Evolutionary conservation across 805 yeast species (phyloP).

Genomic region (Cyberlindnera xishuangbannaensis): DNA sequence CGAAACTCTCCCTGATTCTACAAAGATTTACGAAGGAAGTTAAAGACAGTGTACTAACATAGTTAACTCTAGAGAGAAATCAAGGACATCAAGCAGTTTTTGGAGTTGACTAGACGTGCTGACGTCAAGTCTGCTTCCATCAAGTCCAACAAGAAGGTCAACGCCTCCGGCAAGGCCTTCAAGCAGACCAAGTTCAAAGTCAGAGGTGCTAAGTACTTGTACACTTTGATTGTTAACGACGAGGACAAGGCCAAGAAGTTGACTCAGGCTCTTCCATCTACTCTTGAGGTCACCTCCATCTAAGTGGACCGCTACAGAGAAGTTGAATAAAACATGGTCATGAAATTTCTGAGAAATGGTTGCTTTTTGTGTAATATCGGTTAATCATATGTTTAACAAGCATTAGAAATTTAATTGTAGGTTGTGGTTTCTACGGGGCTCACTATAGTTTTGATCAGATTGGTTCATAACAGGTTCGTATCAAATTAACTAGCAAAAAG

Average conservation of each 20-base stretch:
- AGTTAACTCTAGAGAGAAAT: constrained; percentile 68
- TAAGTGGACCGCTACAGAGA: constrained; percentile 22
- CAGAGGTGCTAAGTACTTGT: constrained; percentile 90
- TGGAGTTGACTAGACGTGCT: constrained; percentile 93
- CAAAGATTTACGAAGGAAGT: no score
- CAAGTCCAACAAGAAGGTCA: constrained; percentile 84
- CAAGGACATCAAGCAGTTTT: constrained; percentile 95
- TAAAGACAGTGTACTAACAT: no score
- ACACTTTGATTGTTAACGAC: constrained; percentile 94
- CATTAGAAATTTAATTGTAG: no score
- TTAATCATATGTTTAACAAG: no score
- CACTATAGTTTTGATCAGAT: no score
- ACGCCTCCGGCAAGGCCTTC: constrained; percentile 75
- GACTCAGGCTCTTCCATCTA: constrained; percentile 96
- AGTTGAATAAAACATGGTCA: no score
- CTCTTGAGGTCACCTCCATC: constrained; percentile 60
- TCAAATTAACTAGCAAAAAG: no score
- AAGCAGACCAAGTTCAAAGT: constrained; percentile 98
- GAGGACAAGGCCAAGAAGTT: constrained; percentile 96
- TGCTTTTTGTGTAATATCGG: no score
- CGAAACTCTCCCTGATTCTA: no score
- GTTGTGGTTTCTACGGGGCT: no score
- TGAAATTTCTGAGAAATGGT: no score
- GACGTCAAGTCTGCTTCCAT: constrained; percentile 91
- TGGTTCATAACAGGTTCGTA: no score